These are phyloP conservation scores for Farysia itapuensis DNA, from an alignment of 1,284 basidiomycete genomes.

Conservation along the genomic window DNA sequence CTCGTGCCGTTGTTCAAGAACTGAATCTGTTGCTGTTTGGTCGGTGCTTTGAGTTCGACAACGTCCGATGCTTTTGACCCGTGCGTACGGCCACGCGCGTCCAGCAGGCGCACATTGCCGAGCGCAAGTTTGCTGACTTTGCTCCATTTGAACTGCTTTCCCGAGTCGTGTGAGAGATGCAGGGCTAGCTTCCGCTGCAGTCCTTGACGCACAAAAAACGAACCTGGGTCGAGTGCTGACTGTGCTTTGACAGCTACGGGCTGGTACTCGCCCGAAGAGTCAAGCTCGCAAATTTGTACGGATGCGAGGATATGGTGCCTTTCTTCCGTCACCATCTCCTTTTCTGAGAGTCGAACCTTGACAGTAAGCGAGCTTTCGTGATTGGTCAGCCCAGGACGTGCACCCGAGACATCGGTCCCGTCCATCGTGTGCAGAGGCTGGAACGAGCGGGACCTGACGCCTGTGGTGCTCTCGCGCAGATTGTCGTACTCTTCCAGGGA, in stretches of 20 bases:
- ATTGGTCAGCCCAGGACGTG: neutral
- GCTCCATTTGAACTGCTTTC: constrained; percentile 82
- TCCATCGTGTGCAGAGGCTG: constrained; percentile 12
- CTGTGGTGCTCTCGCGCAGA: constrained; percentile 14
- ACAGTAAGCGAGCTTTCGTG: constrained; percentile 14
- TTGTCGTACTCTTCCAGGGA: constrained; percentile 36
- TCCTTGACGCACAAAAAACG: constrained; percentile 87
- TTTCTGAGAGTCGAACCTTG: constrained; percentile 69
- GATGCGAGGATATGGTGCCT: constrained; percentile 84
- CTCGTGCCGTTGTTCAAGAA: constrained; percentile 46
- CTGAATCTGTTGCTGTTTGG: constrained; percentile 42
- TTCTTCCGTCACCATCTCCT: constrained; percentile 85
- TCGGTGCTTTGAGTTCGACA: constrained; percentile 32
- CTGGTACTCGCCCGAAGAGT: constrained; percentile 77
- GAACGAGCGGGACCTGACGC: constrained; percentile 1
- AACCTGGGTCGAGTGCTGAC: constrained; percentile 77
- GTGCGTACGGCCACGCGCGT: constrained; percentile 77
- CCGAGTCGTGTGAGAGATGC: constrained; percentile 81
- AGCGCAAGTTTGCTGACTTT: constrained; percentile 75
- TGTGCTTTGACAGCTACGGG: constrained; percentile 80
- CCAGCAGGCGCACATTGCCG: constrained; percentile 80
- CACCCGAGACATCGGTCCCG: neutral
- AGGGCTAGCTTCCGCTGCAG: constrained; percentile 81
- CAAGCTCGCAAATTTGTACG: constrained; percentile 83
- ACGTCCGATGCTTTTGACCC: constrained; percentile 65